Percentiles rank a stretch among this genome's conserved stretches.
These are phyloP conservation scores for Globisporangium spinosum DNA, from an alignment of 352 stramenopile species.

Conservation along the genomic window DNA sequence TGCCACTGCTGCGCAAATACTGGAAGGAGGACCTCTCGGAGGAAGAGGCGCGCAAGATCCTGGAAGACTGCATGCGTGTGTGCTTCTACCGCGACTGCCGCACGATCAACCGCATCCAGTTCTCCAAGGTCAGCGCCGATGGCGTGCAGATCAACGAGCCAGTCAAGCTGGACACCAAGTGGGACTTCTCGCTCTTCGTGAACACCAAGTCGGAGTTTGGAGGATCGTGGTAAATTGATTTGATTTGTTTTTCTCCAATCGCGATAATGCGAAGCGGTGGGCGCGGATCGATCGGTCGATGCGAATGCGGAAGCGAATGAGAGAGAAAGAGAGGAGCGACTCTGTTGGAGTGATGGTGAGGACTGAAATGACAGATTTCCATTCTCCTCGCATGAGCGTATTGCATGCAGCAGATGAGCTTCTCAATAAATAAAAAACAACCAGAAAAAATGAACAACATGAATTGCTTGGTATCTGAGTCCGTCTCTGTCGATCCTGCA, in stretches of 20 bases:
- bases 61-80: slow-evolving; percentile 97
- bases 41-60: slow-evolving; percentile 89
- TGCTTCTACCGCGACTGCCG: slow-evolving; percentile 99
- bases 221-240: slow-evolving; percentile 77
- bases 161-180: slow-evolving; percentile 95
- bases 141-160: slow-evolving; percentile 92
- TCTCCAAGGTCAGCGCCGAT: slow-evolving; percentile 92
- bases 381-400: not conserved
- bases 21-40: slow-evolving; percentile 93
- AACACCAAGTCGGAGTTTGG: slow-evolving; percentile 88
- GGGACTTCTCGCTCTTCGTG: slow-evolving; percentile 87
- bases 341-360: not conserved
- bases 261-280: not conserved
- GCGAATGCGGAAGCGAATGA: not conserved
- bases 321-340: not conserved
- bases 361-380: not conserved
- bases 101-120: slow-evolving; percentile 97
- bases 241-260: slow-evolving; percentile 3
- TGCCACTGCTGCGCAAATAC: slow-evolving; percentile 95
- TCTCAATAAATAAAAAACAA: slow-evolving; percentile 1
- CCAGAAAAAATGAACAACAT: slow-evolving; percentile 8
- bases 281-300: not conserved
- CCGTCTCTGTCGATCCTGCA: not conserved
- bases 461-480: not conserved
- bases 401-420: not conserved